Conservation (phyloP, 306 rosid genomes). For the Cucurbita argyrosperma region DNA sequence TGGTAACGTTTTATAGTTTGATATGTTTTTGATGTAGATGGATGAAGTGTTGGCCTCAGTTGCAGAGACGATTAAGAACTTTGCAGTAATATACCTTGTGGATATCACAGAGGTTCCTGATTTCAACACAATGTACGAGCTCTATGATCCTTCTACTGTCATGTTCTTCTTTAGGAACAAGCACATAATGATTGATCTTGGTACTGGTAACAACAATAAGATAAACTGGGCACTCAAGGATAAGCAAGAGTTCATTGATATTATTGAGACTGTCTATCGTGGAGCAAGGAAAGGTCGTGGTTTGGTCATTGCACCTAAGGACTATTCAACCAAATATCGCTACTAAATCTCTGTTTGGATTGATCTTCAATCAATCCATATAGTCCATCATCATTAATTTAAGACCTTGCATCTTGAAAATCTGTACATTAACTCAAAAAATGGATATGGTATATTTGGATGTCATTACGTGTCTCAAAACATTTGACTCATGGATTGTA, state of each 20-base stretch:
- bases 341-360: slow-evolving; percentile 19
- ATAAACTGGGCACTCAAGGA: slow-evolving; percentile 96
- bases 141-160: slow-evolving; percentile 79
- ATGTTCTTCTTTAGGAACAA: slow-evolving; percentile 97
- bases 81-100: slow-evolving; percentile 83
- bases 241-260: slow-evolving; percentile 90
- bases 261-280: slow-evolving; percentile 67
- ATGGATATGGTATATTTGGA: too few species aligned
- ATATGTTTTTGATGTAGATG: slow-evolving; percentile 32
- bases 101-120: slow-evolving; percentile 97
- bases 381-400: background rate
- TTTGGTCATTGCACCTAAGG: slow-evolving; percentile 89
- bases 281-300: slow-evolving; percentile 94
- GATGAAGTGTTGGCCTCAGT: slow-evolving; percentile 84
- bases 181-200: slow-evolving; percentile 96
- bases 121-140: slow-evolving; percentile 90
- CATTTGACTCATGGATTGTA: too few species aligned
- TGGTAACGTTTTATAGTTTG: too few species aligned
- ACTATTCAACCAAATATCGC: slow-evolving; percentile 91
- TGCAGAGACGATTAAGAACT: slow-evolving; percentile 78
- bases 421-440: background rate
- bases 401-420: background rate
- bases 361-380: too few species aligned
- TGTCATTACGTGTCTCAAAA: too few species aligned
- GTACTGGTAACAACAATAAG: slow-evolving; percentile 97